These are phyloP conservation scores for Diversispora eburnea DNA, from an alignment of 192 early-diverging fungal species.

Conservation along the genomic window DNA sequence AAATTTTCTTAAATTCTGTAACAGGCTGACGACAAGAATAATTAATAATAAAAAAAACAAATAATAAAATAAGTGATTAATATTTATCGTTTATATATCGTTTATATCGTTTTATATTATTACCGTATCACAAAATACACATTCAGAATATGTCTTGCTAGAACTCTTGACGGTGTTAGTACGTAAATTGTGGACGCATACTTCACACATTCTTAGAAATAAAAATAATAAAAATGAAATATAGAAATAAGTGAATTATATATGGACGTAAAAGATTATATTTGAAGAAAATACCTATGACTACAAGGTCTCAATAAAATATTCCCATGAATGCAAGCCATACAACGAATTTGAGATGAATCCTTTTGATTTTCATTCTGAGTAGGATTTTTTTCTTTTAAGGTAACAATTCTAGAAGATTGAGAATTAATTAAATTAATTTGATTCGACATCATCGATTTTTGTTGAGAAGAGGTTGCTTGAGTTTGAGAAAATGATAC, in stretches of 20 bases:
- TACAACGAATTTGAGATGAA: slow-evolving; percentile 4
- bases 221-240: not conserved
- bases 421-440: not conserved
- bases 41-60: not conserved
- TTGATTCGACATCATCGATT: not conserved
- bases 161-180: slow-evolving; percentile 14
- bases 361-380: not conserved
- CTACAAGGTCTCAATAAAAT: slow-evolving; percentile 22
- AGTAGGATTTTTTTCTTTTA: not conserved
- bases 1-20: not conserved
- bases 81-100: not conserved
- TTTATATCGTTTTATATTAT: not conserved
- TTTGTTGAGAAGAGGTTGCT: not conserved
- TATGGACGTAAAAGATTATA: not conserved
- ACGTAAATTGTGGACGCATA: slow-evolving; percentile 20
- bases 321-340: slow-evolving; percentile 9
- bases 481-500: not conserved
- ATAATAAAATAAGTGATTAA: not conserved
- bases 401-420: not conserved
- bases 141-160: slow-evolving; percentile 22
- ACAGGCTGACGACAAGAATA: not conserved
- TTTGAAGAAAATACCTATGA: slow-evolving; percentile 11
- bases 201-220: slow-evolving; percentile 22
- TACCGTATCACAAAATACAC: slow-evolving; percentile 4
- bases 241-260: not conserved